Evolutionary conservation across 768 basidiomycete species (phyloP).

Genomic region (Kockovaella imperatae): DNA sequence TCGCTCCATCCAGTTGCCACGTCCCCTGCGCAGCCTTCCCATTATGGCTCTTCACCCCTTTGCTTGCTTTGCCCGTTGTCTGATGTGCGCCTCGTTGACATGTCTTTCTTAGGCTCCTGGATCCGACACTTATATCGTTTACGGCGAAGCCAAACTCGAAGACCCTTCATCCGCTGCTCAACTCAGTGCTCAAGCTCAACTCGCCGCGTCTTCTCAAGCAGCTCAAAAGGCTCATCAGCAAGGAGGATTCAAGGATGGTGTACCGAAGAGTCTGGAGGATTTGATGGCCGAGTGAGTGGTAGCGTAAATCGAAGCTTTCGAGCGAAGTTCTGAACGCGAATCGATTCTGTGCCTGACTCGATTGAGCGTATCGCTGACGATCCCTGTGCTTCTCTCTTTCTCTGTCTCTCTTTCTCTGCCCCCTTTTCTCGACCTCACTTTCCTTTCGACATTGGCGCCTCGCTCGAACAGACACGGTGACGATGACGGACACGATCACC

Average conservation of each 20-base stretch:
- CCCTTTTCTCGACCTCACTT: not conserved
- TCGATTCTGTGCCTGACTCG: too few species aligned
- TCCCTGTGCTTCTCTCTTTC: not conserved
- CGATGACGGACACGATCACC: not conserved
- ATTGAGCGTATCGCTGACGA: conserved; percentile 8
- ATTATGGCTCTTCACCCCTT: too few species aligned
- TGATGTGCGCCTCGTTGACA: too few species aligned
- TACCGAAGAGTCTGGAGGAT: conserved; percentile 57
- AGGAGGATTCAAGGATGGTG: conserved; percentile 56
- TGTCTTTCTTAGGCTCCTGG: too few species aligned
- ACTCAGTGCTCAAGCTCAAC: conserved; percentile 60
- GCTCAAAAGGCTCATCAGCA: conserved; percentile 49
- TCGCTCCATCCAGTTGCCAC: too few species aligned
- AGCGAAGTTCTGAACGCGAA: too few species aligned
- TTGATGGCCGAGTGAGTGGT: conserved; percentile 41
- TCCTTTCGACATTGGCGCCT: not conserved
- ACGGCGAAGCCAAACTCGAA: conserved; percentile 66
- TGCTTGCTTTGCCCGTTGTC: too few species aligned
- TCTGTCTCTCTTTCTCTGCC: not conserved
- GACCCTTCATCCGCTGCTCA: conserved; percentile 40
- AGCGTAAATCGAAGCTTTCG: not conserved
- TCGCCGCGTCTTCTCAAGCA: conserved; percentile 49
- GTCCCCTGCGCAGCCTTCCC: too few species aligned
- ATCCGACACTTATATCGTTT: conserved; percentile 98
- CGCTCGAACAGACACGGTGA: not conserved